Evolutionary conservation across 306 rosid genomes (phyloP), one percentile per base, ranked within the genome.

Genomic region (Chamaecrista fasciculata): DNA sequence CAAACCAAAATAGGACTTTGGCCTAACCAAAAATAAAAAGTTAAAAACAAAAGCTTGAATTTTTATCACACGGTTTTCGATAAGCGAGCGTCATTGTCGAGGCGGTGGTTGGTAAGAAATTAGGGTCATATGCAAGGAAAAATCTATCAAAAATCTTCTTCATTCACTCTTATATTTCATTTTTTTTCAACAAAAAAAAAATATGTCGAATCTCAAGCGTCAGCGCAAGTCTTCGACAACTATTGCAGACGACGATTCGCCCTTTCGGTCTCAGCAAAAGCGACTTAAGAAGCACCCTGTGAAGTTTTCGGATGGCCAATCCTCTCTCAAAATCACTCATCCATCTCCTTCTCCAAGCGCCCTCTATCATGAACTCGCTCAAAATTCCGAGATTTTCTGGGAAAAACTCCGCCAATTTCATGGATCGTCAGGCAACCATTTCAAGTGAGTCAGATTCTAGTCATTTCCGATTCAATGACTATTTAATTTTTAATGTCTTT

Each of bases 361-460:
- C 59, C 47, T 48, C 15, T 89, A 80, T 56, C 81, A 79, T 15
- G 83, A 89, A 40, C 77, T 91, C 47, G 70, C 50, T 78, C 80
- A 64, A 71, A 79, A 86, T 72, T 36, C 86, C 2, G 79, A 77
- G 50, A 86, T 91, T 82, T 91, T 91, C 81, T 69, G 69, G 70
- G 78, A 71, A 64, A 86, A 80, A 70, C 94, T 91, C 57, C 77
- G 80, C 71, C 79, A 79, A 73, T 91, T 91, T 65, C 96, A 91
- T 65, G n/a, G 31, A 9, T 78, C 88, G 15, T 61, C 76, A 3
- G 79, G 82, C 18, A 83, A 88, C 64, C 86, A 78, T 72, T 85
- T 81, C 34, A 71, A 73, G 97, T 91, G 72, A 44, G 74, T 74
- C 31, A 18, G 20, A 33, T 43, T 37, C 23, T 8, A 10, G 2